Percentiles rank a stretch among this genome's conserved stretches.
Evolutionary conservation across 495 filamentous ascomycete species (phyloP).

Genomic region (Cryomyces minteri): DNA sequence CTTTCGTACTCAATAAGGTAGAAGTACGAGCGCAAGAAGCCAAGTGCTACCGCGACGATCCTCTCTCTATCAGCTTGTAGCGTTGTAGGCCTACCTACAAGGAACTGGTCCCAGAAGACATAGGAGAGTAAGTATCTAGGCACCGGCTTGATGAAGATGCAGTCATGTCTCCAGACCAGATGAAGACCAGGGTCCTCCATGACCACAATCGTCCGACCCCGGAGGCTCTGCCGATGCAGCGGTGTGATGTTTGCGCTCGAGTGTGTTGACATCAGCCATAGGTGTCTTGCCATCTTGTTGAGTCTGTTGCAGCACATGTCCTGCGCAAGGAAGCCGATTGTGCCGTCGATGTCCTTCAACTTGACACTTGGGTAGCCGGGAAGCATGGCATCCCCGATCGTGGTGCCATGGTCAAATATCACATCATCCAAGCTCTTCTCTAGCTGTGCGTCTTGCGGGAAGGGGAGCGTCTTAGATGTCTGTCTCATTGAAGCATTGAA

Average conservation of each 20-base stretch:
- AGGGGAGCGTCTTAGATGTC: too few species aligned
- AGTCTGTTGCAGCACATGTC: too few species aligned
- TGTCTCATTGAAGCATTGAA: too few species aligned
- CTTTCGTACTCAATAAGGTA: constrained; percentile 18
- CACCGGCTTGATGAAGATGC: constrained; percentile 36
- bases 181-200: constrained; percentile 31
- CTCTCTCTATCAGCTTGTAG: constrained; percentile 1
- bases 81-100: constrained; percentile 3
- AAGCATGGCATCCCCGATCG: too few species aligned
- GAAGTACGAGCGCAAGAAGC: constrained; percentile 21
- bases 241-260: constrained; percentile 15
- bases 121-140: constrained; percentile 27
- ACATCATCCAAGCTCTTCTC: too few species aligned
- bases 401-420: too few species aligned
- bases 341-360: too few species aligned
- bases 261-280: constrained; percentile 21
- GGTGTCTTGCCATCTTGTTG: constrained; percentile 1
- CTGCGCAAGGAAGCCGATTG: too few species aligned
- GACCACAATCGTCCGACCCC: constrained; percentile 25
- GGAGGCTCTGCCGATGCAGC: constrained; percentile 24
- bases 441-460: too few species aligned
- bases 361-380: too few species aligned
- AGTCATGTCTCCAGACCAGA: constrained; percentile 31
- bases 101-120: constrained; percentile 24
- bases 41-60: constrained; percentile 10